A percentile compares a stretch with the other conserved stretches of the same genome.
Evolutionary conservation across 805 yeast species (phyloP).

Genomic region (Yarrowia sp.): DNA sequence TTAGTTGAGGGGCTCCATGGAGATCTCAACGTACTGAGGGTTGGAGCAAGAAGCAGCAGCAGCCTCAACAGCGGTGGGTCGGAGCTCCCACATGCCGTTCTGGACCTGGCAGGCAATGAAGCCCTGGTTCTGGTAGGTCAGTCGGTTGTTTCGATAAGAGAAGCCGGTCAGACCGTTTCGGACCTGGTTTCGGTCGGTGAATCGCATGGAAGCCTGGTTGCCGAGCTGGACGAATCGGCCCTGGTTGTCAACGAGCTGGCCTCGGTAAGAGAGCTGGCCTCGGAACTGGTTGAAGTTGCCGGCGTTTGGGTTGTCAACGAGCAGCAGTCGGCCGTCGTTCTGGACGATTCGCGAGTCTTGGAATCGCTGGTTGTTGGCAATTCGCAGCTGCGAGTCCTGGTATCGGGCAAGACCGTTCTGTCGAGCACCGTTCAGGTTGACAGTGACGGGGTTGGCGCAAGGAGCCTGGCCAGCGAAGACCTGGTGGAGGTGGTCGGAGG

Average conservation of each 20-base stretch:
- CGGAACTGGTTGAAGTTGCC: conserved; percentile 12
- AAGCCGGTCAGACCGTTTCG: conserved; percentile 19
- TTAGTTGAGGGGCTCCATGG: conserved; percentile 23
- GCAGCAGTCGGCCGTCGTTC: conserved; percentile 19
- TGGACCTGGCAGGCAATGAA: conserved; percentile 18
- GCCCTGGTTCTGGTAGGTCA: conserved; percentile 22
- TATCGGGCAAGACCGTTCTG: conserved; percentile 8
- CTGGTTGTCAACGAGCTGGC: conserved; percentile 25
- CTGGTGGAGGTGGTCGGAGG: conserved; percentile 15
- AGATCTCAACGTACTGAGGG: conserved; percentile 23
- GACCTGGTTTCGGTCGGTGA: conserved; percentile 25
- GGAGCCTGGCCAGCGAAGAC: neutral
- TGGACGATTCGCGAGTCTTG: neutral
- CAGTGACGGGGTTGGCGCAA: neutral
- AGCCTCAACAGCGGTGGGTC: conserved; percentile 16
- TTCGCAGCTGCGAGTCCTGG: conserved; percentile 15
- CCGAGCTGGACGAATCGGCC: conserved; percentile 21
- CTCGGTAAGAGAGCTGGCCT: conserved; percentile 23
- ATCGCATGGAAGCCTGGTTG: conserved; percentile 21
- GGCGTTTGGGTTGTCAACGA: neutral
- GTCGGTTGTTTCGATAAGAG: conserved; percentile 8
- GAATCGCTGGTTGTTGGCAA: conserved; percentile 16
- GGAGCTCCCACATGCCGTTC: conserved; percentile 23
- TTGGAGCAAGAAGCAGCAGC: conserved; percentile 11
- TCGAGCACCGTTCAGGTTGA: conserved; percentile 7